These are phyloP conservation scores for Ophiocordyceps australis DNA, from an alignment of 2,329 filamentous ascomycete genomes.

Conservation along the genomic window DNA sequence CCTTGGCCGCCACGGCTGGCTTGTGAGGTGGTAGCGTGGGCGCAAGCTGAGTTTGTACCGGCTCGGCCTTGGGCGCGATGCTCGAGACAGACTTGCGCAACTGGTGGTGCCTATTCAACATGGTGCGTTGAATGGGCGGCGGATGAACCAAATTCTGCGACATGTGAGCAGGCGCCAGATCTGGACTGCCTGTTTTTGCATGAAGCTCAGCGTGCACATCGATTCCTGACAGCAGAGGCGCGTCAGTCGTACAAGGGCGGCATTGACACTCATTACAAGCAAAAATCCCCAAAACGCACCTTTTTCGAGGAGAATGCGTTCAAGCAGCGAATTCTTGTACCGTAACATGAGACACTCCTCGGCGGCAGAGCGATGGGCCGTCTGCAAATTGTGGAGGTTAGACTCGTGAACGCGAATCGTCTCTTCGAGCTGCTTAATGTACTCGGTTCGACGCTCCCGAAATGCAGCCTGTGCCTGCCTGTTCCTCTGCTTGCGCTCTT, in stretches of 20 bases:
- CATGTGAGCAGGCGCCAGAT: conserved; percentile 51
- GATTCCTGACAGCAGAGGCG: conserved; percentile 48
- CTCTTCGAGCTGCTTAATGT: conserved; percentile 97
- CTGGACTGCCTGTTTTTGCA: conserved; percentile 79
- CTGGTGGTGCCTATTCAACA: conserved; percentile 67
- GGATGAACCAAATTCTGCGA: conserved; percentile 51
- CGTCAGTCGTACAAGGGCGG: too few relatives aligned
- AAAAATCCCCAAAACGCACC: conserved; percentile 42
- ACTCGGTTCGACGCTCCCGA: conserved; percentile 89
- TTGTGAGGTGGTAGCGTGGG: conserved; percentile 28
- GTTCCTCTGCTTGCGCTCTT: conserved; percentile 95
- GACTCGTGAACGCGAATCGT: conserved; percentile 96
- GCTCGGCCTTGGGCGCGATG: conserved; percentile 57
- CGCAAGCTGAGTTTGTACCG: conserved; percentile 25
- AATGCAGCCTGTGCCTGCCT: conserved; percentile 95
- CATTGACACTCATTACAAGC: too few relatives aligned
- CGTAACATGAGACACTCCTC: conserved; percentile 97
- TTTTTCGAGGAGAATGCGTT: conserved; percentile 91
- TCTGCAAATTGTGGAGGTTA: conserved; percentile 78
- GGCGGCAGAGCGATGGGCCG: conserved; percentile 82
- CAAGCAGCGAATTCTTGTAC: conserved; percentile 93
- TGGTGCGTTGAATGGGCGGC: conserved; percentile 61
- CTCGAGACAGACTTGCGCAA: conserved; percentile 53
- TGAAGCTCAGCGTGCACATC: conserved; percentile 93
- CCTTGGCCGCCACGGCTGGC: conserved; percentile 47